phyloP scores from a whole-genome alignment of 2,329 filamentous ascomycete genomes.

The Fusarium nygamai region DNA sequence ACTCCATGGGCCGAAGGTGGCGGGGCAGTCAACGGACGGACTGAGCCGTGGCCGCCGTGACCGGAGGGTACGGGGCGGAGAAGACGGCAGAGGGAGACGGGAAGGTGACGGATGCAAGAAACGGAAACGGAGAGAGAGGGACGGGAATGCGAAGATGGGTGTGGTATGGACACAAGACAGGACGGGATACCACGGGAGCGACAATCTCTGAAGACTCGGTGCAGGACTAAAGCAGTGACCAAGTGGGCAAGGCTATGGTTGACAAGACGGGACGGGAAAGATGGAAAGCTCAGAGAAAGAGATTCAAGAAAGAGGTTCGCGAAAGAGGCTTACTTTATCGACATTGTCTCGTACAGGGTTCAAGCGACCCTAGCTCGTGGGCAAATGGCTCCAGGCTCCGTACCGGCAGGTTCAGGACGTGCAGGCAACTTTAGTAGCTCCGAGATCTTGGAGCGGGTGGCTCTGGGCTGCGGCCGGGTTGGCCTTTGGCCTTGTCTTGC shows the following conservation, averaged over 20 bases:
- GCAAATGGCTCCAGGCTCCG: slow-evolving; percentile 46
- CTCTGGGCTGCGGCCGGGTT: slow-evolving; percentile 37
- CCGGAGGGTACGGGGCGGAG: slow-evolving; percentile 33
- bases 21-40: slow-evolving; percentile 43
- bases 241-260: slow-evolving; percentile 21
- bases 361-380: slow-evolving; percentile 48
- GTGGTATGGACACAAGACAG: slow-evolving; percentile 21
- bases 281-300: slow-evolving; percentile 36
- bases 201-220: slow-evolving; percentile 17
- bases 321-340: slow-evolving; percentile 62
- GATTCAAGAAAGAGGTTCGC: slow-evolving; percentile 40
- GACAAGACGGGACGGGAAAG: slow-evolving; percentile 31
- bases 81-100: slow-evolving; percentile 22
- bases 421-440: slow-evolving; percentile 46
- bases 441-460: slow-evolving; percentile 46
- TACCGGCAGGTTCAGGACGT: slow-evolving; percentile 45
- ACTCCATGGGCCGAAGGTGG: slow-evolving; percentile 47
- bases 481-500: slow-evolving; percentile 38
- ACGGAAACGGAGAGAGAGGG: slow-evolving; percentile 20
- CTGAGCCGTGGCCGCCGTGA: slow-evolving; percentile 35
- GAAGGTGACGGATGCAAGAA: slow-evolving; percentile 28
- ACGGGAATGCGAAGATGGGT: slow-evolving; percentile 16
- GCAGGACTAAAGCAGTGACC: slow-evolving; percentile 24
- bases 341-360: slow-evolving; percentile 57
- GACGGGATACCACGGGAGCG: slow-evolving; percentile 9